Evolutionary conservation across 257 asterid genomes (phyloP), one percentile per base, ranked within the genome.

Genomic region (Przewalskia tangutica): DNA sequence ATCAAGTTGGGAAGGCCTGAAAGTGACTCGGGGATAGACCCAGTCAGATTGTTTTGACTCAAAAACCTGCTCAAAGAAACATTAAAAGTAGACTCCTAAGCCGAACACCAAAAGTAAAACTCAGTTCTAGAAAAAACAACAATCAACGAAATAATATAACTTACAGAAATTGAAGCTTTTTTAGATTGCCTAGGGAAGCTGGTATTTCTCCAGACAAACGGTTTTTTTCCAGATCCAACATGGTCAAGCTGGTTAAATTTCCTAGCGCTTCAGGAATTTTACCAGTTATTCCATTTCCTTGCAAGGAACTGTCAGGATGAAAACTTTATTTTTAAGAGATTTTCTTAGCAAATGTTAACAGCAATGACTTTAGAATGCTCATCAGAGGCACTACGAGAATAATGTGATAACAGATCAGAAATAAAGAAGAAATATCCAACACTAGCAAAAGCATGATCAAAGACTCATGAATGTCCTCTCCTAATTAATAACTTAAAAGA

Each of bases 211-310:
- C 98, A 18, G 88, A 90, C 53, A 95, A 88, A 81, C 51, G 84
- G 86, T 95, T 95, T 78, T 89, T 89, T 84, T 90, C 95, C 86
- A 95, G 87, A 88, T 95, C 94, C 87, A 95, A 87, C 94, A 90
- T 94, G 9, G 95, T 89, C 90, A 95, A 86, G 89, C 93, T 91
- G 32, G 95, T 84, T 87, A 95, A 89, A 86, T 94, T 91, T 59
- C 99, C 99, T 14, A 89, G 81, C 84, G 91, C 95, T 80, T 84
- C 89, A 0, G 99, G 98, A 85, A 95, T 95, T 76, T 64, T 84
- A 64, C 98, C 99, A 7, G 90, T 89, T 64, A 95, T 94, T 82
- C 89, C 92, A 82, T 95, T 95, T 81, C 99, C 99, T 88, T 92
- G 96, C 86, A 95, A 81, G 80, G 95, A 90, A 82, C 99, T 95